Evolutionary conservation across 495 filamentous ascomycete genomes (phyloP).

Genomic region (Xylona heveae): DNA sequence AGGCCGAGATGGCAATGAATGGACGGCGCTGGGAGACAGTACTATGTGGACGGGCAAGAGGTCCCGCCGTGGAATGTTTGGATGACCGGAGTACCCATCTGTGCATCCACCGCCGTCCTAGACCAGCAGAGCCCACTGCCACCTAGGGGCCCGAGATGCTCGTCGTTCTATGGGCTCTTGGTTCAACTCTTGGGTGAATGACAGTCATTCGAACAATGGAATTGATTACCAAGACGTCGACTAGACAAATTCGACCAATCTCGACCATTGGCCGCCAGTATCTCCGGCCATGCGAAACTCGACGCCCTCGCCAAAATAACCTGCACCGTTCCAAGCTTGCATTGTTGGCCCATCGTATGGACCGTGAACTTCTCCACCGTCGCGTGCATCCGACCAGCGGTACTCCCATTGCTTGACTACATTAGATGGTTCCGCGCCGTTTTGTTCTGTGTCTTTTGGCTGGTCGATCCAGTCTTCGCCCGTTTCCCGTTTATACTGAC

Average conservation of each 20-base stretch:
- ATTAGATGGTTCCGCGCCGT: constrained; percentile 8
- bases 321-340: constrained; percentile 70
- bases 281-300: constrained; percentile 55
- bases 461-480: constrained; percentile 81
- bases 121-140: too few relatives aligned
- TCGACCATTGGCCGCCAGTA: constrained; percentile 37
- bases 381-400: constrained; percentile 75
- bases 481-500: constrained; percentile 70
- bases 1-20: too few relatives aligned
- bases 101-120: too few relatives aligned
- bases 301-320: constrained; percentile 86
- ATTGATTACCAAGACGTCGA: too few relatives aligned
- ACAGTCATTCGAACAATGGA: too few relatives aligned
- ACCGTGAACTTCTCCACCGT: constrained; percentile 57
- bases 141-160: too few relatives aligned
- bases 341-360: constrained; percentile 72
- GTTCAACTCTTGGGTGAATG: too few relatives aligned
- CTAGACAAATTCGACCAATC: constrained; percentile 35
- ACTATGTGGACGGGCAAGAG: too few relatives aligned
- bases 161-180: too few relatives aligned
- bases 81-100: too few relatives aligned
- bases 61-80: too few relatives aligned
- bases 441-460: constrained; percentile 8
- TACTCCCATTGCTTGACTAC: constrained; percentile 60
- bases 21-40: too few relatives aligned